phyloP scores from a whole-genome alignment of 2,329 filamentous ascomycete species.

The Clonostachys rhizophaga region DNA sequence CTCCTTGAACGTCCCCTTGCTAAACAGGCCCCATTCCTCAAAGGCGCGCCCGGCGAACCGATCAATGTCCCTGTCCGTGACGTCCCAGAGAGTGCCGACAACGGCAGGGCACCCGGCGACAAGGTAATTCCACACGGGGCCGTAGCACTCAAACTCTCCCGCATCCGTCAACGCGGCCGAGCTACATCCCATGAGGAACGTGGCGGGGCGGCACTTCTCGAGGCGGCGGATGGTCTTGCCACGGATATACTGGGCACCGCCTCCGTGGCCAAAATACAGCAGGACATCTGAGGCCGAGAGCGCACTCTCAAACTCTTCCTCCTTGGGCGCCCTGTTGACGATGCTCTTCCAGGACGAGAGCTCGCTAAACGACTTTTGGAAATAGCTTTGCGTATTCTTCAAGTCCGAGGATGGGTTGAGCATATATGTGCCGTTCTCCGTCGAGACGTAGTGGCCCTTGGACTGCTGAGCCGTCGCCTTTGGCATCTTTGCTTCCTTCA shows the following conservation, averaged over 20 bases:
- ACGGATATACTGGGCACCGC: slow-evolving; percentile 90
- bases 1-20: slow-evolving; percentile 36
- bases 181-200: slow-evolving; percentile 92
- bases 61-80: slow-evolving; percentile 96
- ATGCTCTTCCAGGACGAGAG: slow-evolving; percentile 72
- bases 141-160: slow-evolving; percentile 86
- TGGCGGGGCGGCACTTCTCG: slow-evolving; percentile 67
- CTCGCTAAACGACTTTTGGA: slow-evolving; percentile 57
- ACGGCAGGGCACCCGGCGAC: slow-evolving; percentile 82
- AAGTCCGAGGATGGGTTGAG: slow-evolving; percentile 88
- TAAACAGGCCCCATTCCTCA: slow-evolving; percentile 79
- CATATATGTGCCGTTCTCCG: slow-evolving; percentile 65
- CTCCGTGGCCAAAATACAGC: slow-evolving; percentile 95
- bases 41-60: slow-evolving; percentile 77
- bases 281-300: slow-evolving; percentile 67
- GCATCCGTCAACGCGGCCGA: slow-evolving; percentile 74
- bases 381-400: slow-evolving; percentile 70
- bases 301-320: slow-evolving; percentile 68
- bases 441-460: slow-evolving; percentile 49
- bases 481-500: slow-evolving; percentile 45
- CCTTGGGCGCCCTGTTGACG: slow-evolving; percentile 64
- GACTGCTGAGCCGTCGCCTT: slow-evolving; percentile 8
- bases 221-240: slow-evolving; percentile 77
- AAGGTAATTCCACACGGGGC: slow-evolving; percentile 88
- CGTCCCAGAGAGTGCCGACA: slow-evolving; percentile 93